A percentile compares a stretch with the other conserved stretches of the same genome.
Evolutionary conservation across 768 basidiomycete species (phyloP).

Genomic region (Favolaschia claudopus): DNA sequence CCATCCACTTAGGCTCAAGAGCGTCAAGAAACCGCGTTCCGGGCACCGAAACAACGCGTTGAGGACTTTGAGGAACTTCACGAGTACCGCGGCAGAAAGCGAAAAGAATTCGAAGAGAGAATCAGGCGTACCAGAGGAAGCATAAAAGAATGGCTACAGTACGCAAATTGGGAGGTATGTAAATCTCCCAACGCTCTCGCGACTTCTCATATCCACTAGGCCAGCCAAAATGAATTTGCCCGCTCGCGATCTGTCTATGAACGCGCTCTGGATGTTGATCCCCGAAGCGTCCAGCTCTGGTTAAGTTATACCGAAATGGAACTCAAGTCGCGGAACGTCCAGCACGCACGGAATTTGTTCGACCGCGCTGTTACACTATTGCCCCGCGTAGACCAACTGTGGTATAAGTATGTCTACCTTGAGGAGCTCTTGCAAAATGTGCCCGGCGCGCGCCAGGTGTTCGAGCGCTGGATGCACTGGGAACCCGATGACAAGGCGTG

Average conservation of each 20-base stretch:
- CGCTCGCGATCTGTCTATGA: slow-evolving; percentile 96
- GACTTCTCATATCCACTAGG: slow-evolving; percentile 48
- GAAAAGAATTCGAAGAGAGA: slow-evolving; percentile 94
- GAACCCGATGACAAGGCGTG: slow-evolving; percentile 99
- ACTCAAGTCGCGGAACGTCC: slow-evolving; percentile 95
- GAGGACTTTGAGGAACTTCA: slow-evolving; percentile 93
- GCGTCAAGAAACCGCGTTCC: slow-evolving; percentile 90
- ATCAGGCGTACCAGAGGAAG: slow-evolving; percentile 80
- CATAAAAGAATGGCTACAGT: slow-evolving; percentile 89
- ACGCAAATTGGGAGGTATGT: slow-evolving; percentile 84
- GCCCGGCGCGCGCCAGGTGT: slow-evolving; percentile 95
- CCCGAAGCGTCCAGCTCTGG: slow-evolving; percentile 91
- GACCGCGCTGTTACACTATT: slow-evolving; percentile 97
- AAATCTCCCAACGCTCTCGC: slow-evolving; percentile 3
- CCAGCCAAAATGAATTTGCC: slow-evolving; percentile 95
- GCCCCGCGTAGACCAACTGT: slow-evolving; percentile 94
- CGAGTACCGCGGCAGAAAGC: slow-evolving; percentile 91
- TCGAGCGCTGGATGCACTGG: slow-evolving; percentile 99
- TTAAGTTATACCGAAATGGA: slow-evolving; percentile 96
- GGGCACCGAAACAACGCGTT: slow-evolving; percentile 93
- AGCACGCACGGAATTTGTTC: slow-evolving; percentile 95
- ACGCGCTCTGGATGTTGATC: slow-evolving; percentile 95
- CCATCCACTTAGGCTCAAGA: slow-evolving; percentile 81
- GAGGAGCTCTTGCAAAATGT: slow-evolving; percentile 97
- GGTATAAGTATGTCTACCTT: slow-evolving; percentile 99